phyloP scores from a whole-genome alignment of 2,329 filamentous ascomycete species.

The Colletotrichum liaoningense region DNA sequence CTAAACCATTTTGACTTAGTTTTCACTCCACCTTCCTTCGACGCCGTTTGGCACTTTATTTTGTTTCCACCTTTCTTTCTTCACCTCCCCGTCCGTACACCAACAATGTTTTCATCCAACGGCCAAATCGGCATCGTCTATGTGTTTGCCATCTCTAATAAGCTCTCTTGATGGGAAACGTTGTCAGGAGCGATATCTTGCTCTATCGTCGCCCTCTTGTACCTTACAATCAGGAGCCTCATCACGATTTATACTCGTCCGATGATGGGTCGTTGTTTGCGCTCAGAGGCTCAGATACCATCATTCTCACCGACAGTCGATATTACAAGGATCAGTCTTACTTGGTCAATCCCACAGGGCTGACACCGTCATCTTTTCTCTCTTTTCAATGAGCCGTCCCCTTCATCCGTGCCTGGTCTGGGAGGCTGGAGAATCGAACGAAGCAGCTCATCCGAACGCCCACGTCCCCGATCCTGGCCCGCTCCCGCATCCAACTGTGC shows the following conservation, averaged over 20 bases:
- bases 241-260: too few species aligned
- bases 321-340: conserved; percentile 23
- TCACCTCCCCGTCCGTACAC: background rate
- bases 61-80: background rate
- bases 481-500: conserved; percentile 19
- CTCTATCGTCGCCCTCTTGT: background rate
- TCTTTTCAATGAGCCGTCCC: conserved; percentile 5
- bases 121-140: background rate
- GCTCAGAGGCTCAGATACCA: background rate
- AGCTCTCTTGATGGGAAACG: too few species aligned
- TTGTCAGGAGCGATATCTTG: background rate
- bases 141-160: too few species aligned
- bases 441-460: conserved; percentile 9
- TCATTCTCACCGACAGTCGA: conserved; percentile 2
- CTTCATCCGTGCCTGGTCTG: conserved; percentile 15
- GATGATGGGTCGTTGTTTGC: background rate
- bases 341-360: conserved; percentile 18
- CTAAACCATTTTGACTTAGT: background rate
- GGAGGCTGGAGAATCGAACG: background rate
- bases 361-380: conserved; percentile 20
- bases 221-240: background rate
- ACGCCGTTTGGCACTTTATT: background rate
- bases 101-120: background rate
- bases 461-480: conserved; percentile 6
- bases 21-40: background rate